Evolutionary conservation across 805 yeast genomes (phyloP).

Genomic region (Candida dajiaensis): DNA sequence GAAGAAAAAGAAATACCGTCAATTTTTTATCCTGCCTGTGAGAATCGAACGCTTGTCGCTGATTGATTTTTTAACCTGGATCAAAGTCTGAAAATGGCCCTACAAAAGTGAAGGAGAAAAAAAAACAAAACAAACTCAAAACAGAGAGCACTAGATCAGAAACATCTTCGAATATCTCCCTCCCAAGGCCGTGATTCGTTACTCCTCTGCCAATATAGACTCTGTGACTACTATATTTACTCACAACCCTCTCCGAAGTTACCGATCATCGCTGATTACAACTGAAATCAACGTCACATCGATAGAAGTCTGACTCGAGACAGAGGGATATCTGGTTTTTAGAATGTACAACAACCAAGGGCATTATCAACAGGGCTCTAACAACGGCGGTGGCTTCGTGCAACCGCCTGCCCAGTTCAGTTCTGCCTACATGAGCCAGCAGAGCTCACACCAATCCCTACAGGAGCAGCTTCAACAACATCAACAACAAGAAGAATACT

Average conservation of each 20-base stretch:
- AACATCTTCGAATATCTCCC: background rate
- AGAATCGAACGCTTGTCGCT: background rate
- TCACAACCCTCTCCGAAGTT: background rate
- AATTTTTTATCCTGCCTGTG: background rate
- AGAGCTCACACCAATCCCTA: conserved; percentile 33
- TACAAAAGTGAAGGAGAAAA: background rate
- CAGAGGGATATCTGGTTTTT: background rate
- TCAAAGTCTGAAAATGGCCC: background rate
- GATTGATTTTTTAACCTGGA: background rate
- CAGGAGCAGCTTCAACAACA: conserved; percentile 31
- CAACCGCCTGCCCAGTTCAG: conserved; percentile 33
- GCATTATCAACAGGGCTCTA: conserved; percentile 7
- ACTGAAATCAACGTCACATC: background rate
- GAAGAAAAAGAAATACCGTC: background rate
- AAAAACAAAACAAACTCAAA: conserved; percentile 1
- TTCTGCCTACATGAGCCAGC: conserved; percentile 31
- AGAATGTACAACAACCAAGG: conserved; percentile 2
- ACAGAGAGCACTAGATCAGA: background rate
- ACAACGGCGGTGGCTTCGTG: conserved; percentile 19
- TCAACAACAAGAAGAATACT: conserved; percentile 28
- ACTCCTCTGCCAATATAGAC: background rate
- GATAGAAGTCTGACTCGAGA: background rate
- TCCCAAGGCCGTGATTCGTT: background rate
- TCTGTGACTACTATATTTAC: background rate
- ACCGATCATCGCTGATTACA: background rate